A percentile compares a stretch with the other conserved stretches of the same genome.
Conservation (phyloP, 2,329 filamentous ascomycete genomes). For the Aspergillus eucalypticola region DNA sequence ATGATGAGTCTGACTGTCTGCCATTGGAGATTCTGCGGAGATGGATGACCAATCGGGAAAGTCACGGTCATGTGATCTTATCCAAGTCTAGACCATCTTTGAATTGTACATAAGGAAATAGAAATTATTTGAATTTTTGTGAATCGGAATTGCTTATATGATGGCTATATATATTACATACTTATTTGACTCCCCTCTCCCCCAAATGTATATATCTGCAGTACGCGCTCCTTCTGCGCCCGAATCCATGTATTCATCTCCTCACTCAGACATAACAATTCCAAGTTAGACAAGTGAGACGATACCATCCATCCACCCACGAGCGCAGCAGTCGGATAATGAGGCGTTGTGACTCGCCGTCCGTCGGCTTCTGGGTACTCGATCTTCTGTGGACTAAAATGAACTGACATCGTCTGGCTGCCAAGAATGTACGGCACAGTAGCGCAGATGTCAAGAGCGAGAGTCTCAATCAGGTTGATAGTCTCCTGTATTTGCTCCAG, state of each 20-base stretch:
- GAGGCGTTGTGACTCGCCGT: constrained; percentile 17
- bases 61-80: neutral
- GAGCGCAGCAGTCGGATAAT: constrained; percentile 27
- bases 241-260: constrained; percentile 25
- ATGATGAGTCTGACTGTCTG: neutral
- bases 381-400: constrained; percentile 23
- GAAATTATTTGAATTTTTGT: too few species aligned
- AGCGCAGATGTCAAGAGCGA: constrained; percentile 31
- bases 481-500: constrained; percentile 10
- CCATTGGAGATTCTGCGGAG: constrained; percentile 3
- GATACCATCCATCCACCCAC: constrained; percentile 30
- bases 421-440: constrained; percentile 31
- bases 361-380: constrained; percentile 27
- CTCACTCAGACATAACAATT: constrained; percentile 20
- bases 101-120: too few species aligned
- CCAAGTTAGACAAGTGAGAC: constrained; percentile 23
- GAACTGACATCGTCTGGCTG: constrained; percentile 24
- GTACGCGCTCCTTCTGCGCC: constrained; percentile 25
- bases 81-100: too few species aligned
- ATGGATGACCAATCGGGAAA: constrained; percentile 7
- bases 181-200: neutral
- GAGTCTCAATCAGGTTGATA: constrained; percentile 11
- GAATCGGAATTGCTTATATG: neutral
- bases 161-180: neutral
- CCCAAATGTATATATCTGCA: constrained; percentile 28